A percentile compares a stretch with the other conserved stretches of the same genome.
Evolutionary conservation across 768 basidiomycete genomes (phyloP).

Genomic region (Hygrophorus pudorinus): DNA sequence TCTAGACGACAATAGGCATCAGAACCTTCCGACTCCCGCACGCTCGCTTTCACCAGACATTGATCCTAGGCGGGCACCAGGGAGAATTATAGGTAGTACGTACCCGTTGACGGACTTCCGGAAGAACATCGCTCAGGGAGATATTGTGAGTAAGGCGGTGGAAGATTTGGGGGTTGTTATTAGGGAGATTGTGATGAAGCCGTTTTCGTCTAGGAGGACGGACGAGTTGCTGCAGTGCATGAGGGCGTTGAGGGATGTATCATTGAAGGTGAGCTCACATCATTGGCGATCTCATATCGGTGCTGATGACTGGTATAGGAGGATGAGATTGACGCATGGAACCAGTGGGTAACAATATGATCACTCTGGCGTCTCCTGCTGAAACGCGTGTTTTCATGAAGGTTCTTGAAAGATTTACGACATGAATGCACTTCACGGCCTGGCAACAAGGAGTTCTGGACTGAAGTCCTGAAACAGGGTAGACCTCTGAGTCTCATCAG

Average conservation of each 20-base stretch:
- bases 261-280: constrained; percentile 37
- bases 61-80: constrained; percentile 48
- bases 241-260: constrained; percentile 53
- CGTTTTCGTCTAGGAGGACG: constrained; percentile 60
- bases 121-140: constrained; percentile 58
- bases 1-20: constrained; percentile 1
- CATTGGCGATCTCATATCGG: neutral
- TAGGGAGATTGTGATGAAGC: constrained; percentile 54
- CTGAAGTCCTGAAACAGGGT: constrained; percentile 38
- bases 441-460: constrained; percentile 67
- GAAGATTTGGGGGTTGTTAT: constrained; percentile 69
- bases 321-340: constrained; percentile 81
- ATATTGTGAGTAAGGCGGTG: constrained; percentile 78
- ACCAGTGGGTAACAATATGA: constrained; percentile 36
- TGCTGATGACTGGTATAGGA: constrained; percentile 32
- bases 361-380: constrained; percentile 1
- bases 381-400: constrained; percentile 16
- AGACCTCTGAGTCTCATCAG: constrained; percentile 51
- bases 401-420: constrained; percentile 55
- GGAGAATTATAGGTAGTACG: constrained; percentile 67
- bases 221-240: constrained; percentile 70
- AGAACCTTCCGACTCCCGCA: constrained; percentile 41
- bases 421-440: constrained; percentile 40
- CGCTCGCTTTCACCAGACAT: constrained; percentile 35
- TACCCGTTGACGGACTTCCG: constrained; percentile 72